These are phyloP conservation scores for Trichoderma oligosporum DNA, from an alignment of 2,329 filamentous ascomycete species.

Conservation along the genomic window DNA sequence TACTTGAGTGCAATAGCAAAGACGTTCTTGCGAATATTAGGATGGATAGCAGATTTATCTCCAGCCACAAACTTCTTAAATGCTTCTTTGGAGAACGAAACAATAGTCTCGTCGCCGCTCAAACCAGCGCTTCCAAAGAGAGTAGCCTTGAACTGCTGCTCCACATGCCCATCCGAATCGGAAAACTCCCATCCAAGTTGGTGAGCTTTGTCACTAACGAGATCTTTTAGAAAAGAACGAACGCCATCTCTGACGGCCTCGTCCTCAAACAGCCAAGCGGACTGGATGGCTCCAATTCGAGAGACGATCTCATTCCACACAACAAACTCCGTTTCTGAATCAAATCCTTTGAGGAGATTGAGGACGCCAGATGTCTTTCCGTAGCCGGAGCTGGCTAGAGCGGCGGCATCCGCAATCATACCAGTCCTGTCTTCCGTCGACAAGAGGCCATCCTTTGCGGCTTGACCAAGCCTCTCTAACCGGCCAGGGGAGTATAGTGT, in stretches of 20 bases:
- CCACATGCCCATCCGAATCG: constrained; percentile 78
- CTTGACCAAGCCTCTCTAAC: constrained; percentile 80
- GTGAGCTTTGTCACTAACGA: constrained; percentile 77
- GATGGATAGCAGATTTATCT: constrained; percentile 78
- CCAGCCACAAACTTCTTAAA: constrained; percentile 79
- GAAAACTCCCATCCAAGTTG: constrained; percentile 85
- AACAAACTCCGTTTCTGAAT: constrained; percentile 79
- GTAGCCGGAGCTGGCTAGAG: constrained; percentile 83
- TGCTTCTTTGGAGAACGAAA: constrained; percentile 82
- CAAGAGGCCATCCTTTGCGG: constrained; percentile 67
- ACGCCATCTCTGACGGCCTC: constrained; percentile 68
- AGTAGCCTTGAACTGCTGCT: constrained; percentile 91
- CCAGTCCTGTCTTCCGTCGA: constrained; percentile 88
- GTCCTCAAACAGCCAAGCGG: constrained; percentile 79
- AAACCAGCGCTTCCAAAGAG: constrained; percentile 82
- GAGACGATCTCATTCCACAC: constrained; percentile 92
- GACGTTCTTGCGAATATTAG: constrained; percentile 83
- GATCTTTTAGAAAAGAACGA: constrained; percentile 75
- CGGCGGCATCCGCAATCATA: constrained; percentile 91
- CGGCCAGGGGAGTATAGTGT: constrained; percentile 83
- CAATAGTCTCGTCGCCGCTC: constrained; percentile 72
- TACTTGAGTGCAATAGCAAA: constrained; percentile 81
- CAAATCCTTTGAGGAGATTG: constrained; percentile 79
- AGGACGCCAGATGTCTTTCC: constrained; percentile 89
- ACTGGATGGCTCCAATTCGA: constrained; percentile 72